Evolutionary conservation across 2,329 filamentous ascomycete genomes (phyloP).

Genomic region (Arthroderma uncinatum): DNA sequence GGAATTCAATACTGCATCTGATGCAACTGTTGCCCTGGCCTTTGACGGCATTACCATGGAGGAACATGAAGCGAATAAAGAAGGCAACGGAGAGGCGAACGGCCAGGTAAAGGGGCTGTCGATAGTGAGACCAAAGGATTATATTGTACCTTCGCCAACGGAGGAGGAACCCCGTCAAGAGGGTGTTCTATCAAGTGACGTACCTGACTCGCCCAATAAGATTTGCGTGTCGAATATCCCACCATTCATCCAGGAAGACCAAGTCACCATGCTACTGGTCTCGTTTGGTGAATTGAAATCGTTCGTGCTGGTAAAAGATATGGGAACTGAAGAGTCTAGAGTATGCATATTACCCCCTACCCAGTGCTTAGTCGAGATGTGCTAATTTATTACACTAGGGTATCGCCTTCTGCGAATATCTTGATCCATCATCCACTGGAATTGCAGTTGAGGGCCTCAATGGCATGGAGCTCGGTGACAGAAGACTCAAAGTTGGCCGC

Average conservation of each 20-base stretch:
- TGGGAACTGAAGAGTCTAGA: slow-evolving; percentile 70
- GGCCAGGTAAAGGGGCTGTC: slow-evolving; percentile 47
- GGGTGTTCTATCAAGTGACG: slow-evolving; percentile 64
- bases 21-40: slow-evolving; percentile 83
- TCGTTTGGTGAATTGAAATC: slow-evolving; percentile 90
- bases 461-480: slow-evolving; percentile 84
- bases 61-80: slow-evolving; percentile 48
- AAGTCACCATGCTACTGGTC: slow-evolving; percentile 78
- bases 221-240: slow-evolving; percentile 87
- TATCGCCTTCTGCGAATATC: slow-evolving; percentile 93
- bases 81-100: slow-evolving; percentile 41
- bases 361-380: background rate
- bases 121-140: slow-evolving; percentile 86
- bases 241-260: slow-evolving; percentile 74
- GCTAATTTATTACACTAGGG: slow-evolving; percentile 45
- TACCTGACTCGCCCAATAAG: slow-evolving; percentile 90
- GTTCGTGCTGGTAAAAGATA: slow-evolving; percentile 82
- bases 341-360: slow-evolving; percentile 43
- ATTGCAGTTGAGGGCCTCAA: slow-evolving; percentile 85
- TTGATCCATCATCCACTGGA: slow-evolving; percentile 61
- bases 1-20: slow-evolving; percentile 78
- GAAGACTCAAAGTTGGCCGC: slow-evolving; percentile 70
- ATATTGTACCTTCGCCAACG: slow-evolving; percentile 74
- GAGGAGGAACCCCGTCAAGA: slow-evolving; percentile 64
- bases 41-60: slow-evolving; percentile 85